phyloP scores from a whole-genome alignment of 768 basidiomycete species.

The Mycena galericulata region DNA sequence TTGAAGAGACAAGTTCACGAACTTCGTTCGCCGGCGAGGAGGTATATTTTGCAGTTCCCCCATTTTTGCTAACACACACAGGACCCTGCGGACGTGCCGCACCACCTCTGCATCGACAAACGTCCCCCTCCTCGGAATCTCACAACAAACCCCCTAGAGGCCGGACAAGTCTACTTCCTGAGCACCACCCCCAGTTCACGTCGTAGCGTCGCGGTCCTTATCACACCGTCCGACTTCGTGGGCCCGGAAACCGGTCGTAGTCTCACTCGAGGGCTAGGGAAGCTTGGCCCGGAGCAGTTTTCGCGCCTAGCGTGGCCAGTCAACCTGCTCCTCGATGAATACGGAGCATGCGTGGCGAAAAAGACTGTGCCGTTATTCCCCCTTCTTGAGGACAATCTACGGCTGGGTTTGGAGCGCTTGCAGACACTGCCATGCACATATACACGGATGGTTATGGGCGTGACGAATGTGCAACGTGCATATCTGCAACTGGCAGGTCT shows the following conservation, averaged over 20 bases:
- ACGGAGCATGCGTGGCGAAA: not conserved
- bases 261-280: not conserved
- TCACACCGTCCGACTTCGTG: not conserved
- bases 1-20: too few species aligned
- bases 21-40: too few species aligned
- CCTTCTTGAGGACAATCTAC: not conserved
- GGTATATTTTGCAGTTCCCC: too few species aligned
- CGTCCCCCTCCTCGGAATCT: too few species aligned
- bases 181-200: not conserved
- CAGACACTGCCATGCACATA: not conserved
- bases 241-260: not conserved
- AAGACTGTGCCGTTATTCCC: not conserved
- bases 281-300: not conserved
- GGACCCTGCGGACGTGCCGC: too few species aligned
- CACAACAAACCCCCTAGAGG: too few species aligned
- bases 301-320: not conserved
- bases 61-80: too few species aligned
- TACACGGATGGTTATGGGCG: not conserved
- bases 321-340: not conserved
- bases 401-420: not conserved
- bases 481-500: conserved; percentile 26
- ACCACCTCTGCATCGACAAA: too few species aligned
- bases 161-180: too few species aligned
- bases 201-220: not conserved
- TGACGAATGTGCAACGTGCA: conserved; percentile 31